Evolutionary conservation across 257 asterid species (phyloP).

Genomic region (Oldenlandia corymbosa): DNA sequence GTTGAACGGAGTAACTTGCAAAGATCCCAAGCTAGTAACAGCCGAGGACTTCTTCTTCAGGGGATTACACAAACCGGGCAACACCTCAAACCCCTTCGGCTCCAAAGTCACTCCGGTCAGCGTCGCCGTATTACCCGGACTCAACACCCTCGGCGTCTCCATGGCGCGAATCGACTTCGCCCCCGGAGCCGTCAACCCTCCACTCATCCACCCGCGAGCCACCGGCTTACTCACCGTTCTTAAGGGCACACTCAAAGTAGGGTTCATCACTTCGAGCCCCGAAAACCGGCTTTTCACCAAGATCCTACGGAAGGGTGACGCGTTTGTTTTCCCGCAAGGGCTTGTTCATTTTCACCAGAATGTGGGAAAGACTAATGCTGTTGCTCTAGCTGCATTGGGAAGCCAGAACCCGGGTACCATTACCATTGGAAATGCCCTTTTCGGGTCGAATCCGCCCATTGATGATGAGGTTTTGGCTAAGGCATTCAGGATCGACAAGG

Average conservation of each 20-base stretch:
- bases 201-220: constrained; percentile 4
- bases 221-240: constrained; percentile 9
- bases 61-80: constrained; percentile 6
- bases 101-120: not conserved
- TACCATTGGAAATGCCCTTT: not conserved
- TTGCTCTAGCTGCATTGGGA: constrained; percentile 4
- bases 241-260: constrained; percentile 8
- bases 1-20: constrained; percentile 5
- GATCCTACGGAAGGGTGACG: constrained; percentile 8
- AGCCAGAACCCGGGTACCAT: constrained; percentile 7
- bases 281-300: constrained; percentile 11
- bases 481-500: constrained; percentile 3
- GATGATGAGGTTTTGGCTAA: constrained; percentile 7
- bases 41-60: constrained; percentile 11
- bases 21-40: constrained; percentile 10
- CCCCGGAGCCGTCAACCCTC: constrained; percentile 6
- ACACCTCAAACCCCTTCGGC: constrained; percentile 7
- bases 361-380: constrained; percentile 9
- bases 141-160: constrained; percentile 3
- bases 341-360: constrained; percentile 15
- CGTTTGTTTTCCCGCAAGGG: constrained; percentile 1
- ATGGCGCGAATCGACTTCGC: constrained; percentile 1
- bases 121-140: constrained; percentile 5
- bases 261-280: constrained; percentile 9
- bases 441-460: constrained; percentile 4